These are phyloP conservation scores for Neurospora sp. DNA, from an alignment of 495 filamentous ascomycete species.

Conservation along the genomic window DNA sequence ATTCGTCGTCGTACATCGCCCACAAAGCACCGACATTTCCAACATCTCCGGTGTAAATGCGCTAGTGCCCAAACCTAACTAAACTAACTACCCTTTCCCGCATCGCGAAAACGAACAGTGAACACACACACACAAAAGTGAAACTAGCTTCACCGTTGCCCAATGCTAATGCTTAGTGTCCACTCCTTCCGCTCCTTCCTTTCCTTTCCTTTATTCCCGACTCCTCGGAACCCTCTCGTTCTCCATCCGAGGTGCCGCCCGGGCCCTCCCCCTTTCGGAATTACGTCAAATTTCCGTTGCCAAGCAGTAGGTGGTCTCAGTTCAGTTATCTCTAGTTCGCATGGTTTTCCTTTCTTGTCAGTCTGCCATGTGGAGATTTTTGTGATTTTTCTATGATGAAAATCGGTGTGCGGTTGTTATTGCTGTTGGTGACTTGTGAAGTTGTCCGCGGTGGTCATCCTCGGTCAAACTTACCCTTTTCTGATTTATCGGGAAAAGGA, in stretches of 20 bases:
- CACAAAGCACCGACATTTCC: background rate
- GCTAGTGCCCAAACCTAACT: background rate
- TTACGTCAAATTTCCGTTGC: background rate
- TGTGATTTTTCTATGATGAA: background rate
- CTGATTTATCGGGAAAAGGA: background rate
- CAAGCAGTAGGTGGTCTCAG: background rate
- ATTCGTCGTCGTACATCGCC: background rate
- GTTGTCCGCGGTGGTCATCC: background rate
- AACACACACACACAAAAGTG: background rate
- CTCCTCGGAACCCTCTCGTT: background rate
- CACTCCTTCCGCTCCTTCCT: background rate
- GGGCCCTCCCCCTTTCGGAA: background rate
- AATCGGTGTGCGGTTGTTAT: no score
- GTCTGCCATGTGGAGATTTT: background rate
- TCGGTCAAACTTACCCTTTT: background rate
- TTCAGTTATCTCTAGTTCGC: background rate
- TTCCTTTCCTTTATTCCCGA: background rate
- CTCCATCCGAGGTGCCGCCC: background rate
- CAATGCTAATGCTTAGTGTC: background rate
- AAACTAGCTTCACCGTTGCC: background rate
- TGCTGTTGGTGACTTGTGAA: no score
- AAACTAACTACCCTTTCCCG: background rate
- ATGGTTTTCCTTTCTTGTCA: background rate
- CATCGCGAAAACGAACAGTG: background rate
- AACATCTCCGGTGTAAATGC: background rate